A percentile compares a stretch with the other conserved stretches of the same genome.
Evolutionary conservation across 2,329 filamentous ascomycete genomes (phyloP).

Genomic region (Hymenoscyphus occultus): DNA sequence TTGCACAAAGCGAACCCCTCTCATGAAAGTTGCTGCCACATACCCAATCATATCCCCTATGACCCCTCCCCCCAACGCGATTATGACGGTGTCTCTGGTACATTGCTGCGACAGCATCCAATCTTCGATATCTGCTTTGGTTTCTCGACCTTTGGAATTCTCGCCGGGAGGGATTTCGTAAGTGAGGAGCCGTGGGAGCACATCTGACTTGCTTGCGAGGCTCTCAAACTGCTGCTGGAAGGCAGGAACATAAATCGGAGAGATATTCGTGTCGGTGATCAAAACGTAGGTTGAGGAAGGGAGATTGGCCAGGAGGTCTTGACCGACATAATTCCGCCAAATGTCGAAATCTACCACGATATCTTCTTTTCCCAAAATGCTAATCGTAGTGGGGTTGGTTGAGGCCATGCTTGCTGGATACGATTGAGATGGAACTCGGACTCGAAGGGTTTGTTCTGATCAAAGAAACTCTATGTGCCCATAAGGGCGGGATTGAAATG

Average conservation of each 20-base stretch:
- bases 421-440: background rate
- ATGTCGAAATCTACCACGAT: constrained; percentile 81
- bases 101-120: constrained; percentile 94
- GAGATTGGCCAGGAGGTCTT: constrained; percentile 75
- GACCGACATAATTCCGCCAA: constrained; percentile 77
- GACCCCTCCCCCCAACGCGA: constrained; percentile 91
- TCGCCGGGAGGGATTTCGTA: constrained; percentile 89
- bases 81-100: constrained; percentile 89
- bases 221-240: constrained; percentile 67
- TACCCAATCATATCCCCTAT: constrained; percentile 98
- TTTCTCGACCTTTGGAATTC: constrained; percentile 87
- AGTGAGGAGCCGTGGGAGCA: constrained; percentile 68
- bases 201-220: constrained; percentile 38
- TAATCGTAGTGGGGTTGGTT: constrained; percentile 59
- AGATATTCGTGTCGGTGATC: constrained; percentile 93
- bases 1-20: constrained; percentile 92
- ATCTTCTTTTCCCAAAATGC: constrained; percentile 85
- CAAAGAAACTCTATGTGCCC: background rate
- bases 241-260: constrained; percentile 71
- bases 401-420: constrained; percentile 34
- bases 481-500: background rate
- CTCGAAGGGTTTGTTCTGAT: background rate
- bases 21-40: constrained; percentile 97
- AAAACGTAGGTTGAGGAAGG: constrained; percentile 90
- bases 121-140: constrained; percentile 94